phyloP scores from a whole-genome alignment of 148 eudicot genomes.

The Persicaria tinctoria region DNA sequence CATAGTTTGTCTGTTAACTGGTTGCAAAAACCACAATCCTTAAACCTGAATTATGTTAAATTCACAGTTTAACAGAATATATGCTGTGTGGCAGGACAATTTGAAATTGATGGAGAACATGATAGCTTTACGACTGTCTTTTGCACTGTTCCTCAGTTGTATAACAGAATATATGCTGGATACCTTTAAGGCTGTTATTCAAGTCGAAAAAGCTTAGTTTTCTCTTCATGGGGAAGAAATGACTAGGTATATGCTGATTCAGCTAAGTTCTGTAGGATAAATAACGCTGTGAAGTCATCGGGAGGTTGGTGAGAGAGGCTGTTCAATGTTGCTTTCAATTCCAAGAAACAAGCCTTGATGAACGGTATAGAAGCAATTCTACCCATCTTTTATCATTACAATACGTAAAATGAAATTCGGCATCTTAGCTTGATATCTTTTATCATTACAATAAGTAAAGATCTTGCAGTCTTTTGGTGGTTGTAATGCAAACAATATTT shows the following conservation, averaged over 20 bases:
- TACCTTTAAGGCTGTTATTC: constrained; percentile 16
- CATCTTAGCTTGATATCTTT: too few species aligned
- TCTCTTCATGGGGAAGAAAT: background rate
- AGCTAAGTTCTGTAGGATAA: constrained; percentile 34
- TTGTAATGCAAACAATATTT: too few species aligned
- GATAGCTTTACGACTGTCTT: constrained; percentile 68
- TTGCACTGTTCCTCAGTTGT: constrained; percentile 88
- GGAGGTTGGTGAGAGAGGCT: constrained; percentile 64
- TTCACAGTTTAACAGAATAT: background rate
- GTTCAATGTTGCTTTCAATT: constrained; percentile 81
- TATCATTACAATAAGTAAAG: too few species aligned
- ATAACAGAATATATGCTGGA: constrained; percentile 95
- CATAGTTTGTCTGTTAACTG: too few species aligned
- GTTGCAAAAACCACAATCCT: too few species aligned
- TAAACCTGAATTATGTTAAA: too few species aligned
- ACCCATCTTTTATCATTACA: background rate
- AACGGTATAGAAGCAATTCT: constrained; percentile 36
- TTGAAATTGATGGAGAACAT: constrained; percentile 90
- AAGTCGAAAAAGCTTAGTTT: too few species aligned
- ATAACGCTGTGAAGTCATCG: constrained; percentile 81
- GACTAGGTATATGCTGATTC: constrained; percentile 13
- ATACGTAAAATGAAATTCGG: too few species aligned
- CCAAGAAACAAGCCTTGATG: constrained; percentile 87
- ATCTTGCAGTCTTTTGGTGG: too few species aligned
- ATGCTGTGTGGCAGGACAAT: constrained; percentile 55